Percentiles rank a stretch among this genome's conserved stretches.
Evolutionary conservation across 768 basidiomycete species (phyloP).

Genomic region (Hydnomerulius pinastri): DNA sequence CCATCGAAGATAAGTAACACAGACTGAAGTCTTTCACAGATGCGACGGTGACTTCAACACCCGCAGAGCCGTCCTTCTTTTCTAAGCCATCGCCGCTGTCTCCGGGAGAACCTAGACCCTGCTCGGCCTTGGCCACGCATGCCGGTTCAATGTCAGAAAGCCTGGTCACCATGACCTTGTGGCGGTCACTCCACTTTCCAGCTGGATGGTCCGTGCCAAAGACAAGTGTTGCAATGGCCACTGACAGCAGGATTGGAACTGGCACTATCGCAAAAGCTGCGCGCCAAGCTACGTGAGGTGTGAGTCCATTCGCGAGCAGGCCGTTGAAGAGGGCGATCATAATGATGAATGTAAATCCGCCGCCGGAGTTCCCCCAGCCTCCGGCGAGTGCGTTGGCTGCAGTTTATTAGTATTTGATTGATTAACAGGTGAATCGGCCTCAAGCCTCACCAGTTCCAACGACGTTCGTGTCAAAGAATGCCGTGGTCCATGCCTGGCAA

Average conservation of each 20-base stretch:
- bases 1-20: neutral
- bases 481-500: constrained; percentile 62
- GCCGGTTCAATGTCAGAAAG: constrained; percentile 1
- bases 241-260: constrained; percentile 49
- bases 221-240: constrained; percentile 41
- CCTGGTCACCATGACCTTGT: constrained; percentile 37
- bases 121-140: constrained; percentile 16
- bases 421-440: neutral
- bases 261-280: constrained; percentile 58
- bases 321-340: constrained; percentile 55
- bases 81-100: constrained; percentile 26
- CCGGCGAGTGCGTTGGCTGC: constrained; percentile 55
- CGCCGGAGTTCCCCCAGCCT: constrained; percentile 53
- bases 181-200: constrained; percentile 53
- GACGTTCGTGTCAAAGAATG: constrained; percentile 55
- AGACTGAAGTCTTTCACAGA: constrained; percentile 1
- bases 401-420: constrained; percentile 23
- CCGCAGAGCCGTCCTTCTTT: constrained; percentile 27
- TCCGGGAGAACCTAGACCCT: constrained; percentile 18
- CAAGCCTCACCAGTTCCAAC: constrained; percentile 36
- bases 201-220: constrained; percentile 57
- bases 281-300: constrained; percentile 50
- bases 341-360: constrained; percentile 56
- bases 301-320: constrained; percentile 38
- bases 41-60: constrained; percentile 20